Base-by-base conservation (phyloP, 2,329 filamentous ascomycete species). In the Ophidiomyces ophidiicola region DNA sequence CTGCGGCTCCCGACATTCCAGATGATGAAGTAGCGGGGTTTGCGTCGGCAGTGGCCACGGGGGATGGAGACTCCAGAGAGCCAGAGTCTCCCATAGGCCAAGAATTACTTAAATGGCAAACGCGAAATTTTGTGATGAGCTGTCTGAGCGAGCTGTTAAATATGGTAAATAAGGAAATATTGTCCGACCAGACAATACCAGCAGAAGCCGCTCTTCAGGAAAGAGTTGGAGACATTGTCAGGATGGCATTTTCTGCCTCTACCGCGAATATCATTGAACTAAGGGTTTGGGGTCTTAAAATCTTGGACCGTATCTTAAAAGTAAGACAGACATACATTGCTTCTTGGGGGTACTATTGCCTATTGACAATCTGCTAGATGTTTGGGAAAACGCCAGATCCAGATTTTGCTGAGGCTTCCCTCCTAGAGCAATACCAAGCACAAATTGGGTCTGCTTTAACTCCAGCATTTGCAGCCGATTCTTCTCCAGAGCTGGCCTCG, bases 21-120 rank as follows among this genome's bases (percentile, higher is more conserved):
- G 90, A 98, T 55, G 90, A 98, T 56, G 92, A 98, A 58, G 88
- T 94, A 24, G 90, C 90, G 37, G 90, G 90, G 0, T 96, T 98
- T 54, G 87, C 87, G 21, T 75, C 79, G n/a, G 78, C 81, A 1
- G 71, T 71, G 19, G 78, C 76, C 18, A 72, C 67, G 3, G 74
- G 73, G 34, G 72, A 80, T 35, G 70, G 72, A 26, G 74, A 76
- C 32, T 60, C 68, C 17, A 53, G 59, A 0, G 63, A 63, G 33
- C 37, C 37, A 20, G 67, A 66, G 23, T 52, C 54, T 52, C 64
- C 49, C 64, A 50, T 78, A 6, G 79, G 86, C 14, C 86, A 92
- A 51, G 90, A 98, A 57, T 75, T 90, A 10, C 68, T 98, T 44
- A 78, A 86, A 49, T 98, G 90, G 90, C 90, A 98, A 58, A 88